A percentile compares a stretch with the other conserved stretches of the same genome.
Conservation (phyloP, 345 rosid species). For the Moricandia arvensis region DNA sequence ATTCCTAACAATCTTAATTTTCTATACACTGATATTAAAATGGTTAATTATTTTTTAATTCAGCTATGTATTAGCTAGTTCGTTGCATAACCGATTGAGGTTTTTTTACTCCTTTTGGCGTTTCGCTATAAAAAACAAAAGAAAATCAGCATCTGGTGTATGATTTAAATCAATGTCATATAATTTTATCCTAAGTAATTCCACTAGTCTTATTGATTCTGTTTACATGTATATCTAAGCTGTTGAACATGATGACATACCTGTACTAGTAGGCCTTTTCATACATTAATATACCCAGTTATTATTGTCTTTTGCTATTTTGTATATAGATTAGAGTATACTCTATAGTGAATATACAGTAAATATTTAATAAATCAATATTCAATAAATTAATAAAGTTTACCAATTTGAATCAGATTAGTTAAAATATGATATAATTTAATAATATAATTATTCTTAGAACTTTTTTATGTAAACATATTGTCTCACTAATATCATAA, state of each 20-base stretch:
- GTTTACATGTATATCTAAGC: constrained; percentile 15
- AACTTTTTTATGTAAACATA: no score
- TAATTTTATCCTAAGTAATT: not conserved
- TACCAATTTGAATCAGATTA: no score
- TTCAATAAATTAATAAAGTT: no score
- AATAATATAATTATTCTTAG: no score
- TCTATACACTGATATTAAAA: not conserved
- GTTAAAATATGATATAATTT: no score
- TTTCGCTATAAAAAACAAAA: not conserved
- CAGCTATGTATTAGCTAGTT: not conserved
- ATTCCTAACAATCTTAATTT: not conserved
- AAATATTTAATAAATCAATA: no score
- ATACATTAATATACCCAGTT: not conserved
- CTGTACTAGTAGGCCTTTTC: not conserved
- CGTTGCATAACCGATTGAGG: not conserved
- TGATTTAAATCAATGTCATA: not conserved
- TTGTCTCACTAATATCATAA: no score
- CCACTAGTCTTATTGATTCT: not conserved
- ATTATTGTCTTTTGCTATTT: not conserved
- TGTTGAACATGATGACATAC: constrained; percentile 8
- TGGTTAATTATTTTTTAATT: not conserved
- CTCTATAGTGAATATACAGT: not conserved
- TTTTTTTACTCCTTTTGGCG: not conserved
- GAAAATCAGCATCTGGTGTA: not conserved
- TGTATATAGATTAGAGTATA: not conserved